Conservation (phyloP, 73 alveolate species). For the Paraurostyla sp. region DNA sequence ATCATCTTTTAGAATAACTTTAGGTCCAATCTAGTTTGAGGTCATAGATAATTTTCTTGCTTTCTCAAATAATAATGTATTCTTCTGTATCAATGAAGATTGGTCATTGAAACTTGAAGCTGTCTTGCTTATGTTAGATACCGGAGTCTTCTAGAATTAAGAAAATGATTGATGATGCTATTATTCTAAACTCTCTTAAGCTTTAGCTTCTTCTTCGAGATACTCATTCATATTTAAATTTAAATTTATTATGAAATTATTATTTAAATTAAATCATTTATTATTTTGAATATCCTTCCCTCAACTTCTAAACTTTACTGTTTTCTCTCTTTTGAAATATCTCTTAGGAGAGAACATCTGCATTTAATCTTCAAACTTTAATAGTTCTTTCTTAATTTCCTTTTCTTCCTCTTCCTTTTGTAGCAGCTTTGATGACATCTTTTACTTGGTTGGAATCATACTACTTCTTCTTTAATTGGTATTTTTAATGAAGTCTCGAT, state of each 20-base stretch:
- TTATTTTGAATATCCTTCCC: not conserved
- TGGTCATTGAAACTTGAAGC: too few relatives aligned
- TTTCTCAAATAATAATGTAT: not conserved
- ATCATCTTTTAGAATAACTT: too few relatives aligned
- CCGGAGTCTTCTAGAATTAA: not conserved
- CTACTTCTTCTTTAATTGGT: not conserved
- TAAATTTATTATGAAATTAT: not conserved
- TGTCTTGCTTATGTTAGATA: too few relatives aligned
- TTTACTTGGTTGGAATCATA: too few relatives aligned
- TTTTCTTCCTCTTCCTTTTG: not conserved
- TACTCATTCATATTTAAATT: not conserved
- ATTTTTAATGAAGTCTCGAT: not conserved
- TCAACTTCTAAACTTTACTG: not conserved
- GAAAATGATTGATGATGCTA: not conserved
- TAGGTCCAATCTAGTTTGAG: too few relatives aligned
- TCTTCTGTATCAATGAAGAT: too few relatives aligned
- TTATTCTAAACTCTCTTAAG: not conserved
- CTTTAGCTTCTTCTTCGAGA: not conserved
- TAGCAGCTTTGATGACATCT: not conserved
- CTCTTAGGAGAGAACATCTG: not conserved
- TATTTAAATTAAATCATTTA: not conserved
- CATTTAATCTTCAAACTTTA: not conserved
- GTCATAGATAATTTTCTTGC: not conserved
- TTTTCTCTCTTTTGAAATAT: not conserved
- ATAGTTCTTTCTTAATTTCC: not conserved